These are phyloP conservation scores for Pichia ethanolica DNA, from an alignment of 805 yeast genomes.

Conservation along the genomic window DNA sequence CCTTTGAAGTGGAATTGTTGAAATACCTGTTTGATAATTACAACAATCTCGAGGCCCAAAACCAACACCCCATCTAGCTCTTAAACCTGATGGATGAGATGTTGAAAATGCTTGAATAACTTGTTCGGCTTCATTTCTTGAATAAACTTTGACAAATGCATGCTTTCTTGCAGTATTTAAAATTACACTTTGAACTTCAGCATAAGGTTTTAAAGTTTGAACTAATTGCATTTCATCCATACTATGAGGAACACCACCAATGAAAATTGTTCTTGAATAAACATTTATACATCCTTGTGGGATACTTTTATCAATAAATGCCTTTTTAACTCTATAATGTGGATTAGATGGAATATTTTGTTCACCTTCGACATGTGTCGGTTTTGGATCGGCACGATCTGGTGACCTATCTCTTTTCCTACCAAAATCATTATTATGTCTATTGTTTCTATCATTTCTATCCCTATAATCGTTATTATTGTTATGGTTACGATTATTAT, in stretches of 20 bases:
- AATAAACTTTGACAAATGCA: conserved; percentile 91
- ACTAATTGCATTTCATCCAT: conserved; percentile 74
- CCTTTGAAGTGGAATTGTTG: conserved; percentile 79
- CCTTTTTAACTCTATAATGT: conserved; percentile 69
- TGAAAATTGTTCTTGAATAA: conserved; percentile 80
- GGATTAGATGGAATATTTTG: conserved; percentile 62
- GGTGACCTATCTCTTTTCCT: conserved; percentile 54
- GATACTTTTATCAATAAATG: conserved; percentile 59
- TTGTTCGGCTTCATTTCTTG: conserved; percentile 84
- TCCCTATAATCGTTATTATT: conserved; percentile 26
- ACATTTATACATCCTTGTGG: conserved; percentile 80
- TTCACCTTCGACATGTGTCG: conserved; percentile 44
- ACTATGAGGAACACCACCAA: conserved; percentile 84
- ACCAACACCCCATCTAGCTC: conserved; percentile 98
- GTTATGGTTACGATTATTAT: conserved; percentile 10
- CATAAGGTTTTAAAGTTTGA: conserved; percentile 69
- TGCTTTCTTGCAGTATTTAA: conserved; percentile 85
- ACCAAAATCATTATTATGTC: conserved; percentile 15
- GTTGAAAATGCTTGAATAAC: conserved; percentile 61
- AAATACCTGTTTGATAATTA: conserved; percentile 84
- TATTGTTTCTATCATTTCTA: conserved; percentile 6
- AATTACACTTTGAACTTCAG: conserved; percentile 87
- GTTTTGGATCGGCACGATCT: conserved; percentile 22
- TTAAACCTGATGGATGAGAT: conserved; percentile 57
- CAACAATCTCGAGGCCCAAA: conserved; percentile 98